Percentiles rank a stretch among this genome's conserved stretches.
These are phyloP conservation scores for Phytopythium chamaehyphon DNA, from an alignment of 352 stramenopile species.

Conservation along the genomic window DNA sequence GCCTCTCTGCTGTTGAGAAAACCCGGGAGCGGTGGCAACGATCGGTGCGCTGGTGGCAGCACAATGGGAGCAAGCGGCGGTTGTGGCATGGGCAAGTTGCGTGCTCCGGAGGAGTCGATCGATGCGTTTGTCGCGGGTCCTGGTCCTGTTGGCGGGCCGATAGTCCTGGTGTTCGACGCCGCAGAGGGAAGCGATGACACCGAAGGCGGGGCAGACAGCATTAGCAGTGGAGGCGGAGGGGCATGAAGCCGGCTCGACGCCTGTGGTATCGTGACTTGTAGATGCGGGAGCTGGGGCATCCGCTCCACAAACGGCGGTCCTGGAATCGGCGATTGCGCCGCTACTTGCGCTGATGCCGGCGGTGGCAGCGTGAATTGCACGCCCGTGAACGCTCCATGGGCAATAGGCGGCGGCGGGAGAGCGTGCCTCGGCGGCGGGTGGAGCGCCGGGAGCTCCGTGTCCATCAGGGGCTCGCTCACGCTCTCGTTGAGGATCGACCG, in stretches of 20 bases:
- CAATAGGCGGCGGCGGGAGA: slow-evolving; percentile 9
- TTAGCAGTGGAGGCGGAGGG: slow-evolving; percentile 21
- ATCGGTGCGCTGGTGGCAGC: slow-evolving; percentile 42
- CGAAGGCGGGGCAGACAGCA: slow-evolving; percentile 18
- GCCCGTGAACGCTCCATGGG: slow-evolving; percentile 10
- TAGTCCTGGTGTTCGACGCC: neutral
- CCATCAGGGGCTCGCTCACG: neutral
- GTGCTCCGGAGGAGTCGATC: neutral
- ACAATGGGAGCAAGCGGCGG: slow-evolving; percentile 48
- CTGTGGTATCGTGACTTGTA: slow-evolving; percentile 47
- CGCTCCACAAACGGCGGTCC: slow-evolving; percentile 16
- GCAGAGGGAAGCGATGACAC: neutral
- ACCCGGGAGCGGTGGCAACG: slow-evolving; percentile 53
- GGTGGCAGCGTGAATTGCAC: slow-evolving; percentile 39
- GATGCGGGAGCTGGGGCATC: slow-evolving; percentile 40
- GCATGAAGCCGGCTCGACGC: slow-evolving; percentile 37
- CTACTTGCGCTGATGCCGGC: slow-evolving; percentile 5
- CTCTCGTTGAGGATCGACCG: too few species aligned
- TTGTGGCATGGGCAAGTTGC: slow-evolving; percentile 6
- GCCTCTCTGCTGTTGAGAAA: slow-evolving; percentile 61
- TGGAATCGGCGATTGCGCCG: neutral
- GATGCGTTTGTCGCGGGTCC: neutral
- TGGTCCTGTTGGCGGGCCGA: neutral
- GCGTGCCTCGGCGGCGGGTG: slow-evolving; percentile 16
- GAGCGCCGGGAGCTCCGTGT: slow-evolving; percentile 16